Evolutionary conservation across 805 yeast genomes (phyloP), one percentile per base, ranked within the genome.

Genomic region (Spathaspora girioi): DNA sequence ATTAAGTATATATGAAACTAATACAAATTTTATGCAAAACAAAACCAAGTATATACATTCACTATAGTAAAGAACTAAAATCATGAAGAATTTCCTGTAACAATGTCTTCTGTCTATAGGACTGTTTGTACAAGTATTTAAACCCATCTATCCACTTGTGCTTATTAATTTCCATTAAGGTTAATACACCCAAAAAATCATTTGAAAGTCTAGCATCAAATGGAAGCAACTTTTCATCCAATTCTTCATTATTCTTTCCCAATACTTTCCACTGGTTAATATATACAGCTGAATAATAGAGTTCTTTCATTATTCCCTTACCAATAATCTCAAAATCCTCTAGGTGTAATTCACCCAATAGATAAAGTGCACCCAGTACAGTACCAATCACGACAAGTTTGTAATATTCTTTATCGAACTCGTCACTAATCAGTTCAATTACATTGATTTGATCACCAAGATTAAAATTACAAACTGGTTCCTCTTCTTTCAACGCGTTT

Each of bases 361-460:
- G 17, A 38, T 48, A 51, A n/a, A 48, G 10, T 14, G 52, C 54
- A 9, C 54, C 54, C 54, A 51, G 54, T 9, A 46, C 41, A 35
- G 54, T 51, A 26, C 47, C 54, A 26, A 51, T 35, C 9, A 51
- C 29, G 15, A 20, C 47, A 11, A 44, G 11, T 27, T 15, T 44
- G 8, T 2, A 12, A 9, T 17, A 38, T 19, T 43, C 23, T 20
- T 23, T 45, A 51, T 14, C 4, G 18, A 8, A 47, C 26, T 23
- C 26, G 26, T 41, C n/a, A 12, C n/a, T 5, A 6, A 51, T n/a
- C 18, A 47, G 10, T 6, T 20, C 2, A 9, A 51, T 45, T 12
- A 15, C 23, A 20, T 51, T 51, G 10, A 51, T 44, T 43, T 51
- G 54, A 43, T 48, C 54, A 7, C 41, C 47, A 29, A 47, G 19